phyloP scores from a whole-genome alignment of 495 filamentous ascomycete species.

The Paragyromitra xinjiangensis region DNA sequence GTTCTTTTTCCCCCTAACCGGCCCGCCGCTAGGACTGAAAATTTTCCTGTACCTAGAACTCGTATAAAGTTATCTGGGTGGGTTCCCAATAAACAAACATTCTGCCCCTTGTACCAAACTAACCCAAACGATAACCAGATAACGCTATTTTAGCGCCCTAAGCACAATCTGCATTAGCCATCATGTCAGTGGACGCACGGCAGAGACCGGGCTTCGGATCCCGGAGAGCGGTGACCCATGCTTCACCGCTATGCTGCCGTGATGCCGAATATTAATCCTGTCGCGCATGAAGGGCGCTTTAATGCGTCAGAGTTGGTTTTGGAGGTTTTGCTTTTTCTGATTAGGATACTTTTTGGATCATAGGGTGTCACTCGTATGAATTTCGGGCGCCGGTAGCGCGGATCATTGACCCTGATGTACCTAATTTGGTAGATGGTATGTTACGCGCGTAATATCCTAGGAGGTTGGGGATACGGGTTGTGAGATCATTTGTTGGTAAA shows the following conservation, averaged over 20 bases:
- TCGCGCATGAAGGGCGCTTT: background rate
- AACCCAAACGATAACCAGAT: background rate
- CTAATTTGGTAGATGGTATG: too few species aligned
- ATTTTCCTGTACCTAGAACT: conserved; percentile 1
- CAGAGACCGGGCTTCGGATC: background rate
- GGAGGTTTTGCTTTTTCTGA: background rate
- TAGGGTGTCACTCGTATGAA: background rate
- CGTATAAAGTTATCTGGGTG: background rate
- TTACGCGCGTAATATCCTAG: too few species aligned
- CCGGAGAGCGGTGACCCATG: background rate
- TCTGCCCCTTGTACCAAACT: background rate
- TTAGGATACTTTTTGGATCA: background rate
- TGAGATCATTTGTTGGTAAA: too few species aligned
- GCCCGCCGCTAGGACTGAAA: background rate
- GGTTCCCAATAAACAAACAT: background rate
- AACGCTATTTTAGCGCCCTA: background rate
- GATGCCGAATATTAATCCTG: background rate
- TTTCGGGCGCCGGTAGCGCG: background rate
- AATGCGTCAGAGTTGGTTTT: background rate
- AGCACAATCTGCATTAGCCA: background rate
- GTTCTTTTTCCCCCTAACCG: background rate
- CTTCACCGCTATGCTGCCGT: background rate
- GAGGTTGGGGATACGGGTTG: background rate
- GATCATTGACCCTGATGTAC: background rate
- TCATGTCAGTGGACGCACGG: background rate